Evolutionary conservation across 148 eudicot genomes (phyloP), one percentile per base, ranked within the genome.

Genomic region (Diospyros lotus): DNA sequence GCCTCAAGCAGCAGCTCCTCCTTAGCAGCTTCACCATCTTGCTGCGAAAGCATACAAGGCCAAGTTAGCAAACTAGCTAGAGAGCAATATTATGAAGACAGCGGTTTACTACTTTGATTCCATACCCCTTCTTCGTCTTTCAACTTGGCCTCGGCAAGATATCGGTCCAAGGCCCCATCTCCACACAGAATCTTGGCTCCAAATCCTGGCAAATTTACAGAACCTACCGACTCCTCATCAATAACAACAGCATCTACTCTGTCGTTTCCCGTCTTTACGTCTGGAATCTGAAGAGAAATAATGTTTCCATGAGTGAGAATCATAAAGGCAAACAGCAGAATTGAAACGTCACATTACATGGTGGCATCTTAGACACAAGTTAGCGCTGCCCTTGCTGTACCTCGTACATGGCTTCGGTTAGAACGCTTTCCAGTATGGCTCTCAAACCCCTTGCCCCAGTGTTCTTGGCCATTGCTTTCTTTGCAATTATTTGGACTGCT

Each of bases 381-480:
- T 12, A 10, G 48, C 6, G 8, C 46, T 64, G 45, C 48, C 62
- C 46, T 15, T n/a, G 6, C 42, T 2, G 14, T 77, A 87, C 90
- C 87, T 87, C 90, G 62, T 87, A 87, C 90, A 87, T 87, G 68
- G 90, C 78, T 64, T 87, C 87, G 39, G 87, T 84, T 41, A 87
- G 79, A 77, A 83, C 80, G 84, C 71, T 82, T 80, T 87, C 90
- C 9, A 87, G 76, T 67, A 87, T 74, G 62, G 87, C 84, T 80
- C 90, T 80, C 74, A 87, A 72, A 54, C 90, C 90, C 80, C 90
- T 87, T 4, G 90, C 90, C 74, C 90, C 90, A 17, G 90, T 84
- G 60, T 87, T 87, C 79, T 87, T 87, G 15, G 75, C 78, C 81
- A 80, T 80, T 61, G 90, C 87, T 84, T 84, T 84, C 73, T 82